These are phyloP conservation scores for Emergomyces africanus DNA, from an alignment of 2,329 filamentous ascomycete genomes.

Conservation along the genomic window DNA sequence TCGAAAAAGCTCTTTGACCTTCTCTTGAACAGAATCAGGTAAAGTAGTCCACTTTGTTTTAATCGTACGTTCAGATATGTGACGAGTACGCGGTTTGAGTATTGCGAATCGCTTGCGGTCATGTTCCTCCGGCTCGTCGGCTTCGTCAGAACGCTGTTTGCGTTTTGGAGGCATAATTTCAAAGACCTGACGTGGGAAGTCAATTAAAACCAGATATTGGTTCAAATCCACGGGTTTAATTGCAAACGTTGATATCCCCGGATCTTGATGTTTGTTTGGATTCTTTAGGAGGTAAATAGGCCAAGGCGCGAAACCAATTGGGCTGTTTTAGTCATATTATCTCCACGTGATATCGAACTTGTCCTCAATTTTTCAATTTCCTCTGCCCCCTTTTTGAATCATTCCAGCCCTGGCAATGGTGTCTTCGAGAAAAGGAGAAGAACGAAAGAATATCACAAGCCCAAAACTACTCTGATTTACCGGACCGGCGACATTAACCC, in stretches of 20 bases:
- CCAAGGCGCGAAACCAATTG: neutral
- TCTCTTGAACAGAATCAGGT: conserved; percentile 30
- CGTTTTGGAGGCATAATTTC: conserved; percentile 13
- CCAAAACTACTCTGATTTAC: neutral
- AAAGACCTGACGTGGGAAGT: neutral
- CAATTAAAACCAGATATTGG: neutral
- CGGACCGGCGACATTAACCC: neutral
- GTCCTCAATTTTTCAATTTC: too few species aligned
- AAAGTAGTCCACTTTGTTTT: conserved; percentile 35
- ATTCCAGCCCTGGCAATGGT: neutral
- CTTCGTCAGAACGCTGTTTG: conserved; percentile 1
- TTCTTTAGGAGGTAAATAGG: too few species aligned
- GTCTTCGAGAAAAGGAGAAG: neutral
- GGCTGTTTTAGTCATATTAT: neutral
- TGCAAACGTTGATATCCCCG: neutral
- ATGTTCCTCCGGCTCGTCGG: conserved; percentile 8
- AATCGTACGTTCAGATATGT: conserved; percentile 31
- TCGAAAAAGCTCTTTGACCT: conserved; percentile 29
- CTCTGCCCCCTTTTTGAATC: too few species aligned
- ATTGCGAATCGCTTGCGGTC: conserved; percentile 24
- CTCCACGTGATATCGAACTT: neutral
- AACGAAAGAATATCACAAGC: neutral
- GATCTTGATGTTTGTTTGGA: neutral
- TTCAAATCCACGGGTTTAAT: neutral
- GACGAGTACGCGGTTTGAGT: conserved; percentile 28